Percentiles rank a stretch among this genome's conserved stretches.
These are phyloP conservation scores for Phytopythium helicoides DNA, from an alignment of 352 stramenopile species.

Conservation along the genomic window DNA sequence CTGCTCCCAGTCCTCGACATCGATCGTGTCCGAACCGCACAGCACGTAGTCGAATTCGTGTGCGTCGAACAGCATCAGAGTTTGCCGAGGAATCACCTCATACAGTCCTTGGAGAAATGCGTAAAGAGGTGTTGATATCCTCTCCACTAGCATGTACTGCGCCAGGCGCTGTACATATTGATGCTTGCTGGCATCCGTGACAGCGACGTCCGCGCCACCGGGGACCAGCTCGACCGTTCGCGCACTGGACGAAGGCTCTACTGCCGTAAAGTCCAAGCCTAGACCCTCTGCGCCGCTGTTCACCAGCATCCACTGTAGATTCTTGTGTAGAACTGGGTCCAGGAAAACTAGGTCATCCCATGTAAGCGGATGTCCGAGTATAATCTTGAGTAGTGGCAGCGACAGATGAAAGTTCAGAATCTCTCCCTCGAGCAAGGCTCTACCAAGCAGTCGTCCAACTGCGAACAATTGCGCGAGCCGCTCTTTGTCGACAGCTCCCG, in stretches of 20 bases:
- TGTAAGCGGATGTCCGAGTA: conserved; percentile 34
- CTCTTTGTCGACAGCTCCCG: conserved; percentile 22
- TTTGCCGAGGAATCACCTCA: conserved; percentile 89
- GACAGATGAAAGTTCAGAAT: conserved; percentile 90
- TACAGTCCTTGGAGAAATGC: conserved; percentile 92
- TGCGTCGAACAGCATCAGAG: conserved; percentile 94
- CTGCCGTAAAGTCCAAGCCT: conserved; percentile 39
- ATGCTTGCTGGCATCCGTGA: conserved; percentile 91
- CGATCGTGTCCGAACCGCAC: conserved; percentile 91
- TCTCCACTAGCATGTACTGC: conserved; percentile 89
- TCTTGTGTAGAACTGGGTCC: conserved; percentile 45
- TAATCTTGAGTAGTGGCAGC: conserved; percentile 44
- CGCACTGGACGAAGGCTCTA: conserved; percentile 5
- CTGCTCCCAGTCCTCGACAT: conserved; percentile 93
- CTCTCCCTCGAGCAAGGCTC: conserved; percentile 80
- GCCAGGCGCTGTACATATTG: conserved; percentile 86
- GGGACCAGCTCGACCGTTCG: conserved; percentile 41
- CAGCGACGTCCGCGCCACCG: conserved; percentile 41
- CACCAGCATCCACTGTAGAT: conserved; percentile 45
- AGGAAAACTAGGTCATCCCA: conserved; percentile 42
- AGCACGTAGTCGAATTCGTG: conserved; percentile 95
- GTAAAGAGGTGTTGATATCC: conserved; percentile 75
- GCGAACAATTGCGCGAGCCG: conserved; percentile 48
- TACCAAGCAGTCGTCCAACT: conserved; percentile 40
- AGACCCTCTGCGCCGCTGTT: conserved; percentile 35